These are phyloP conservation scores for Venturia aucupariae DNA, from an alignment of 2,329 filamentous ascomycete genomes.

Conservation along the genomic window DNA sequence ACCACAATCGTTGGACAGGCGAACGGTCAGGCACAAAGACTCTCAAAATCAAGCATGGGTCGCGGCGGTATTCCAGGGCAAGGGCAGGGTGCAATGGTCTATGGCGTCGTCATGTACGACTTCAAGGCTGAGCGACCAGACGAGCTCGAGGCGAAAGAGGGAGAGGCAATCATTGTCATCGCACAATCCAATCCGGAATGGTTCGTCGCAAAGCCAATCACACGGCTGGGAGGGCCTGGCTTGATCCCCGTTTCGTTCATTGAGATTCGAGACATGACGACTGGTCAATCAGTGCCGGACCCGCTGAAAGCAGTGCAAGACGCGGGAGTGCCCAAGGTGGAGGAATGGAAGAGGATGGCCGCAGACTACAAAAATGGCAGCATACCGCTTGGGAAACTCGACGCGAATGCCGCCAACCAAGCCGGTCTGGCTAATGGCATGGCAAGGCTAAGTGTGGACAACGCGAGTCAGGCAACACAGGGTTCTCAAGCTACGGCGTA, in stretches of 20 bases:
- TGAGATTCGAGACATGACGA: constrained; percentile 89
- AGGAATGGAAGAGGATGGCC: constrained; percentile 99
- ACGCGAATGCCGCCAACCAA: constrained; percentile 62
- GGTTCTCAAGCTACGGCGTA: constrained; percentile 16
- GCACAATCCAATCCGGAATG: constrained; percentile 97
- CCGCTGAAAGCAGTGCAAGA: constrained; percentile 75
- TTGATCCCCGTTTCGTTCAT: constrained; percentile 95
- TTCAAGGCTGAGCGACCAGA: constrained; percentile 93
- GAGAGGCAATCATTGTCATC: constrained; percentile 96
- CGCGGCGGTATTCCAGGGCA: constrained; percentile 30
- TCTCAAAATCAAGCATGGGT: constrained; percentile 32
- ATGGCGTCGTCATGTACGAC: constrained; percentile 94
- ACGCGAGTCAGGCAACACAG: constrained; percentile 30
- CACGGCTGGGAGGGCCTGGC: constrained; percentile 85
- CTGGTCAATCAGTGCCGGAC: constrained; percentile 71
- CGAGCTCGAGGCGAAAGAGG: constrained; percentile 88
- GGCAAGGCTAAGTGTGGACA: constrained; percentile 69
- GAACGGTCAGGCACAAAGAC: constrained; percentile 26
- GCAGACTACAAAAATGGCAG: constrained; percentile 99
- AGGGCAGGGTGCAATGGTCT: constrained; percentile 72
- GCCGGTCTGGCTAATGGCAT: constrained; percentile 43
- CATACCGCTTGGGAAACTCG: constrained; percentile 85
- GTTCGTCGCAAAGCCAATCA: constrained; percentile 99
- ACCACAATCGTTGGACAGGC: constrained; percentile 22
- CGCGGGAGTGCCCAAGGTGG: constrained; percentile 86